Conservation (phyloP, 148 eudicot genomes). For the Camellia japonica region DNA sequence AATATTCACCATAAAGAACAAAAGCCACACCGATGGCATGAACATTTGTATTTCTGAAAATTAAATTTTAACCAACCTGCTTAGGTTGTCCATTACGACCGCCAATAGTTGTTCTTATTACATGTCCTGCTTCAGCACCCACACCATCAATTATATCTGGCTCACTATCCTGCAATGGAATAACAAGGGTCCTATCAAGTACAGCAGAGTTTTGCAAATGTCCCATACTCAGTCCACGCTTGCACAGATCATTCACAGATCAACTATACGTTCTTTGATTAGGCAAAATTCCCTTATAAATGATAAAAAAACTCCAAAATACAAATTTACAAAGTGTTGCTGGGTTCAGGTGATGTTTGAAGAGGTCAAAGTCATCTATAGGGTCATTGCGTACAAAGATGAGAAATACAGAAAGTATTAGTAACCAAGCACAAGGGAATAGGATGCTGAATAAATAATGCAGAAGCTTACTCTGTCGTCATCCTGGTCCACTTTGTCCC, state of each 20-base stretch:
- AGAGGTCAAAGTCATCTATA: not conserved
- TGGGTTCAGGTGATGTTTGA: not conserved
- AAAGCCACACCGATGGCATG: not conserved
- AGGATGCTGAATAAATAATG: not conserved
- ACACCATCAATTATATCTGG: conserved; percentile 81
- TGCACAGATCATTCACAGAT: too few species aligned
- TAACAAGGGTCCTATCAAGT: not conserved
- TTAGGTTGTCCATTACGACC: conserved; percentile 95
- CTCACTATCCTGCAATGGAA: conserved; percentile 75
- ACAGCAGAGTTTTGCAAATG: not conserved
- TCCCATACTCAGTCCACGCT: too few species aligned
- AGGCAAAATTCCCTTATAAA: not conserved
- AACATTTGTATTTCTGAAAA: conserved; percentile 7
- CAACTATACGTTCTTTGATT: too few species aligned
- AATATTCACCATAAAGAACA: conserved; percentile 12
- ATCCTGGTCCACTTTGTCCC: conserved; percentile 72
- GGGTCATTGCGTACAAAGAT: not conserved
- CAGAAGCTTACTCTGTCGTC: conserved; percentile 71
- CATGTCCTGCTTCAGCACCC: conserved; percentile 98
- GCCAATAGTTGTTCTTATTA: conserved; percentile 77
- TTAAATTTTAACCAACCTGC: conserved; percentile 55
- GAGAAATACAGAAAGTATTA: not conserved
- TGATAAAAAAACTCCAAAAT: too few species aligned
- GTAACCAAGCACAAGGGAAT: not conserved
- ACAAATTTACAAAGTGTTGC: not conserved